Evolutionary conservation across 495 filamentous ascomycete species (phyloP), one percentile per base, ranked within the genome.

Genomic region (Lineolata rhizophorae): DNA sequence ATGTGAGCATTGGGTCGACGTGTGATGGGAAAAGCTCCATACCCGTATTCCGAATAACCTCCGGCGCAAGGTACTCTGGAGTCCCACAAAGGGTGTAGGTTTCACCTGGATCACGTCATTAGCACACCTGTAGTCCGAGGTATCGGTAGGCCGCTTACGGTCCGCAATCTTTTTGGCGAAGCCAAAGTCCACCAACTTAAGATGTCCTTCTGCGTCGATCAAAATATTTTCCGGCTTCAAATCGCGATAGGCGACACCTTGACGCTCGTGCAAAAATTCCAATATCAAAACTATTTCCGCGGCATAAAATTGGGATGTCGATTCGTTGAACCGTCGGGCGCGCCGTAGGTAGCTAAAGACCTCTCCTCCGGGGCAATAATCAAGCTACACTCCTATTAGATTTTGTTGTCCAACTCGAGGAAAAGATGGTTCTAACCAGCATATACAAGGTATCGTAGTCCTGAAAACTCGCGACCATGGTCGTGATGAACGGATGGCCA

Each of bases 101-200:
- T 57, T 93, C 82, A 41, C 68, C 72, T 58, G 28, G n/a, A 5
- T 5, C 14, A 5, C 14, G 28, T 30, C 28, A 8, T 6, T 30
- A 32, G 30, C 15, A 9, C 18, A 22, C 8, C 15, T 10, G 8
- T 8, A 16, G 6, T 6, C 16, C 27, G 16, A 30, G 17, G 5
- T 21, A 29, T 22, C 16, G 27, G 13, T 8, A 29, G 13, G 27
- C 8, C 16, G 55, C 62, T 40, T 48, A 70, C 66, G 53, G 38
- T 62, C 54, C 18, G 68, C 70, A 16, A 83, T 49, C 41, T 73
- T 62, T 58, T 95, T 95, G 18, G 87, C 87, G 48, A 97, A 95
- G 0, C 87, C 87, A 54, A 97, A 97, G 52, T 97, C 87, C n/a
- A 95, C 85, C 21, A 95, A 61, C 52, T 87, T 92, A 47, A 97